Base-by-base conservation (phyloP, 495 filamentous ascomycete species). In the Daldinia decipiens region DNA sequence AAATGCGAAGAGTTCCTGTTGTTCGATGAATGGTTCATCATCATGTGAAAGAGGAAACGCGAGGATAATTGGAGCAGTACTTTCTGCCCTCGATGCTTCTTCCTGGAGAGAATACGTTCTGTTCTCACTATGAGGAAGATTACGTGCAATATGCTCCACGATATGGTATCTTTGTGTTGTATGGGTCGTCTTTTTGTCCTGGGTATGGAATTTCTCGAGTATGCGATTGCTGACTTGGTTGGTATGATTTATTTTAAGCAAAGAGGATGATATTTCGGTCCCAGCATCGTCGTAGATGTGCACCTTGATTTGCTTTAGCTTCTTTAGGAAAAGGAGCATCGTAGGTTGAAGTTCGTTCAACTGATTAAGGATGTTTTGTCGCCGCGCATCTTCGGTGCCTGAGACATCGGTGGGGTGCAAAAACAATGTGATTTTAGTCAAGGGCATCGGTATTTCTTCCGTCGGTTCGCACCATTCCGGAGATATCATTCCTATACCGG, bases 401-500 rank as follows among this genome's bases (percentile, higher is more conserved):
- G 63, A 17, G 21, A 65, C 72, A 4, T 68, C 73, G 13, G 51
- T 40, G 0, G 78, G 67, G 47, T 79, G 78, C 13, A 83, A 59
- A 47, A 40, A 71, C 3, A 83, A 67, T 12, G 79, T 81, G 36
- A 78, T 78, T 17, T 77, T 77, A 0, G 81, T 82, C 56, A 79
- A 17, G 6, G 71, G 68, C 13, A 13, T 19, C 8, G 24, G 15
- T 24, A 73, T 58, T 13, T 43, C 39, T 29, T 77, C 70, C 11
- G 54, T 40, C 1, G 64, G n/a, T 0, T 79, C 75, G 19, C 77
- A 62, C 81, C 80, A 83, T 5, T 75, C 54, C 5, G 82, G 83
- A 0, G 78, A 72, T 26, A 85, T 79, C 81, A 84, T 85, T 15
- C 83, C 82, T 59, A 83, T 76, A 5, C 78, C 79, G 0, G 73